phyloP scores from a whole-genome alignment of 257 asterid species.

The Coffea canephora region DNA sequence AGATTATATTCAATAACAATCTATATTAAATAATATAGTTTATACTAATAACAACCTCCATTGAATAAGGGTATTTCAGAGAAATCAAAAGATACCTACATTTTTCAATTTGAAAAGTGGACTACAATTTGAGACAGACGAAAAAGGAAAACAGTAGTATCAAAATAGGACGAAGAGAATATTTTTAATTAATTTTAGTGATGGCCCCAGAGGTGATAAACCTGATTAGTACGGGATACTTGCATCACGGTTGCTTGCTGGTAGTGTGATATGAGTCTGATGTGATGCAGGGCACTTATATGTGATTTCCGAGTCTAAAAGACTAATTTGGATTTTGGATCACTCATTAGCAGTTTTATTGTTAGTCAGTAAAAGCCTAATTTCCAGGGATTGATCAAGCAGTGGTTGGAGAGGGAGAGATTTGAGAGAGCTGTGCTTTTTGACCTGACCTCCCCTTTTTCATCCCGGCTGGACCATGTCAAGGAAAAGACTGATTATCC shows the following conservation, averaged over 20 bases:
- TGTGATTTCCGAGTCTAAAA: neutral
- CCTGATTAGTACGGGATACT: neutral
- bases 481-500: neutral
- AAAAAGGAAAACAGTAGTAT: no score
- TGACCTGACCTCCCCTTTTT: constrained; percentile 31
- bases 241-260: constrained; percentile 3
- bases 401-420: constrained; percentile 20
- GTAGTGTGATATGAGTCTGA: neutral
- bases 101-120: no score
- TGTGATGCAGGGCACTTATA: neutral
- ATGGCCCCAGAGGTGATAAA: neutral
- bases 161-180: no score
- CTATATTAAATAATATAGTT: no score
- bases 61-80: no score
- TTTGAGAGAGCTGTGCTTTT: constrained; percentile 25
- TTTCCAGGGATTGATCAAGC: constrained; percentile 30
- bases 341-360: neutral
- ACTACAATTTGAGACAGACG: no score
- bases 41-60: no score
- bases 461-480: neutral
- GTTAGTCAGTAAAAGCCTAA: constrained; percentile 46
- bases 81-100: no score
- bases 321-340: neutral
- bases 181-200: neutral
- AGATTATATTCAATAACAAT: no score